Base-by-base conservation (phyloP, 495 filamentous ascomycete species). In the Hypoxylon lenormandii region DNA sequence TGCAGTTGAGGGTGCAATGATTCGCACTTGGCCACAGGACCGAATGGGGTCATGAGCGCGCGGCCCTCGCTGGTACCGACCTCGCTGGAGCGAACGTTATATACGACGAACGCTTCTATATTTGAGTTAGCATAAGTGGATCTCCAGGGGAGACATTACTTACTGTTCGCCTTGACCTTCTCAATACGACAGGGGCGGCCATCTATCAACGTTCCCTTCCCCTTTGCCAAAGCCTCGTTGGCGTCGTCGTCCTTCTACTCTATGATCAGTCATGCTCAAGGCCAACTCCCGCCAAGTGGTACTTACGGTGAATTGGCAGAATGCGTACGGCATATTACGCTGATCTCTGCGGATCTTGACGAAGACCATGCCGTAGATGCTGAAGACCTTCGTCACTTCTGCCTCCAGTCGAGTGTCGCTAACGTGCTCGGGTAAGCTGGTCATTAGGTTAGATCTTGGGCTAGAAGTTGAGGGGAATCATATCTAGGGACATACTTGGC, bases 271-370 rank as follows among this genome's bases (percentile, higher is more conserved):
- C 21, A 38, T 8, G 7, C n/a, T 53, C 18, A 4, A 19, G 19
- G 16, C 2, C 10, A 15, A 10, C 13, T 28, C 57, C 1, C 0
- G 48, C 16, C 2, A 16, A 19, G 46, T 10, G 16, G n/a, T 47
- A 78, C 83, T 77, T 73, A 87, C 86, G 10, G 83, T 86, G 60
- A 80, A 90, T 73, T 89, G 87, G 56, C 79, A 83, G 64, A 90
- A 90, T 1, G 87, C 87, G 63, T 84, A 89, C 0, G 88, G 88
- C 85, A 89, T 89, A 43, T 82, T 76, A 21, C 77, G 78, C 21
- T 38, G 49, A 68, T 87, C 88, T 10, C 87, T 85, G 22, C 84
- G 81, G 45, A 90, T 87, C 78, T 90, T 90, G 51, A 88, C 86
- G 57, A 81, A 89, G 45, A 86, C 83, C 7, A 76, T 76, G 15